These are phyloP conservation scores for Evernia prunastri DNA, from an alignment of 495 filamentous ascomycete genomes.

Conservation along the genomic window DNA sequence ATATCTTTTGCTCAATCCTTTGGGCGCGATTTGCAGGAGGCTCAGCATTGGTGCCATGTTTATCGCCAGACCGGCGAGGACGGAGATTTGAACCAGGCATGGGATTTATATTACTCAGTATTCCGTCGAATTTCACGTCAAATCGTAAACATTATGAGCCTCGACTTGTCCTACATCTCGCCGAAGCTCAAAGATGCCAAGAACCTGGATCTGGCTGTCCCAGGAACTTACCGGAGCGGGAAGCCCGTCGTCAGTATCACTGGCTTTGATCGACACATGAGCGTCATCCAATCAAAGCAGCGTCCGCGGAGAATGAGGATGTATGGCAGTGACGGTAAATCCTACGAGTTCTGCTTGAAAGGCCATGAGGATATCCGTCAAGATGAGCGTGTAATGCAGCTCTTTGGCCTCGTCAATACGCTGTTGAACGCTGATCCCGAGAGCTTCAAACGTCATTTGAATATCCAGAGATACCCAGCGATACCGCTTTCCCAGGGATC, in stretches of 20 bases:
- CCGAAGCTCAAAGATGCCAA: constrained; percentile 77
- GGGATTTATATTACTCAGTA: constrained; percentile 97
- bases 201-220: constrained; percentile 84
- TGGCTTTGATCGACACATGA: constrained; percentile 80
- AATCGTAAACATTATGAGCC: constrained; percentile 77
- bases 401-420: constrained; percentile 94
- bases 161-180: constrained; percentile 96
- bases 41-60: constrained; percentile 89
- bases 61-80: constrained; percentile 80
- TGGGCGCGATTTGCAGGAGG: constrained; percentile 87
- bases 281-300: constrained; percentile 95
- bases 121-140: constrained; percentile 96
- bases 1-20: constrained; percentile 98
- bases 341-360: constrained; percentile 84
- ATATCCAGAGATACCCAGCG: constrained; percentile 88
- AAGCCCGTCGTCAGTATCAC: constrained; percentile 79
- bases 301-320: constrained; percentile 83
- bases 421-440: constrained; percentile 86
- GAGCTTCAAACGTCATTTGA: constrained; percentile 92
- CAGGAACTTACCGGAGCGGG: constrained; percentile 87
- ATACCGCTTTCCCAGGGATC: constrained; percentile 95
- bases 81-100: constrained; percentile 92
- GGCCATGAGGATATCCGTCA: constrained; percentile 98
- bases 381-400: constrained; percentile 98
- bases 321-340: constrained; percentile 76